A percentile compares a stretch with the other conserved stretches of the same genome.
These are phyloP conservation scores for Erythrophleum fordii DNA, from an alignment of 306 rosid genomes.

Conservation along the genomic window DNA sequence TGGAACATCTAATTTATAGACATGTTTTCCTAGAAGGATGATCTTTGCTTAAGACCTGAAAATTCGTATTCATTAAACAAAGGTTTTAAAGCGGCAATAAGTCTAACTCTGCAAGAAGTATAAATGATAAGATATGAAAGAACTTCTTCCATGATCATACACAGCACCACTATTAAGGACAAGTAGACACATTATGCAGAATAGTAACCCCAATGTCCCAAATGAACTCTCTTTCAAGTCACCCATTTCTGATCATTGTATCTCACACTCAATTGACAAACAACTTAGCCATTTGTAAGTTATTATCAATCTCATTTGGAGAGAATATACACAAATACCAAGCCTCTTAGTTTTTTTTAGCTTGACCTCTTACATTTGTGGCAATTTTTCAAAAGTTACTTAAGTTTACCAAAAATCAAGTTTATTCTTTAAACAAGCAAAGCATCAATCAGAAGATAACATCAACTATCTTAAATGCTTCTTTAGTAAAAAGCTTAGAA, in stretches of 20 bases:
- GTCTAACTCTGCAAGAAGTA: conserved; percentile 16
- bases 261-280: not conserved
- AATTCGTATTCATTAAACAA: conserved; percentile 4
- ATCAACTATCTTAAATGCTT: not conserved
- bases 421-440: not conserved
- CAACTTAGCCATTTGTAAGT: not conserved
- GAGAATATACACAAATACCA: not conserved
- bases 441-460: not conserved
- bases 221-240: not conserved
- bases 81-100: conserved; percentile 35
- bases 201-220: not conserved
- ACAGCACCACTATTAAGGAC: not conserved
- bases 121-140: not conserved
- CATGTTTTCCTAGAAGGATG: conserved; percentile 80
- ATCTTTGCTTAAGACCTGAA: conserved; percentile 87
- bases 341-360: not conserved
- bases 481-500: not conserved
- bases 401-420: not conserved
- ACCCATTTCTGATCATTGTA: not conserved
- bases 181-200: not conserved
- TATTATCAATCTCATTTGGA: not conserved
- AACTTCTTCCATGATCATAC: not conserved
- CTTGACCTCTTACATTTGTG: not conserved
- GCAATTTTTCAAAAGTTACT: not conserved
- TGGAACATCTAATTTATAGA: conserved; percentile 75